Evolutionary conservation across 139 green algal species (phyloP).

Genomic region (Auxenochlorella pyrenoidosa): DNA sequence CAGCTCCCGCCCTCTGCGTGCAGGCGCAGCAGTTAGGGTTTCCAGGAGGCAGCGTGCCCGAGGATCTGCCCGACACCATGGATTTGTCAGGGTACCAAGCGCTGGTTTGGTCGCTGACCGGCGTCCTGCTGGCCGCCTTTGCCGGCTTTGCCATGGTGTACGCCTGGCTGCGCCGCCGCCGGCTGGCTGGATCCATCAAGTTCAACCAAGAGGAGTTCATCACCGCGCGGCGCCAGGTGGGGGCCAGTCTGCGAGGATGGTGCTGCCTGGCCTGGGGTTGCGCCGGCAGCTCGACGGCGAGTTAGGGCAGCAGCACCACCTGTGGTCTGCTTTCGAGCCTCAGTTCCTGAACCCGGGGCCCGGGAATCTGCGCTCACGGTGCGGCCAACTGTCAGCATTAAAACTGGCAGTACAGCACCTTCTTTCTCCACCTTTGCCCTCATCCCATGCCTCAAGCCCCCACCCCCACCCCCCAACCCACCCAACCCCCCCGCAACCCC

Average conservation of each 20-base stretch:
- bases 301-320: too few species aligned
- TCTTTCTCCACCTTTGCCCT: too few species aligned
- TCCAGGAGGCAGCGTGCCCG: too few species aligned
- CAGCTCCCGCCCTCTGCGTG: not conserved
- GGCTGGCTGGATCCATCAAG: not conserved
- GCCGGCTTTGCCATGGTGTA: slow-evolving; percentile 15
- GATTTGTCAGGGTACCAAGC: slow-evolving; percentile 22
- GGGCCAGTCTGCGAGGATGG: not conserved
- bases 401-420: too few species aligned
- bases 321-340: too few species aligned
- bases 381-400: too few species aligned
- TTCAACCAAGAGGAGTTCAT: slow-evolving; percentile 65
- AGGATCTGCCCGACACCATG: not conserved
- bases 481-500: not conserved
- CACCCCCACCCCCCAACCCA: not conserved
- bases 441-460: not conserved
- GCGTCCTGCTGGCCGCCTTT: slow-evolving; percentile 11
- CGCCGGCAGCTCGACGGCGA: too few species aligned
- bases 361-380: too few species aligned
- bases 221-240: slow-evolving; percentile 56
- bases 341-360: too few species aligned
- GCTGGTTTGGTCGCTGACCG: slow-evolving; percentile 10
- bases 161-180: not conserved
- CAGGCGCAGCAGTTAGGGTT: not conserved
- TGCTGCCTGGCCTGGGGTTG: too few species aligned